Base-by-base conservation (phyloP, 2,329 filamentous ascomycete species). In the Tolypocladium endophyticum region DNA sequence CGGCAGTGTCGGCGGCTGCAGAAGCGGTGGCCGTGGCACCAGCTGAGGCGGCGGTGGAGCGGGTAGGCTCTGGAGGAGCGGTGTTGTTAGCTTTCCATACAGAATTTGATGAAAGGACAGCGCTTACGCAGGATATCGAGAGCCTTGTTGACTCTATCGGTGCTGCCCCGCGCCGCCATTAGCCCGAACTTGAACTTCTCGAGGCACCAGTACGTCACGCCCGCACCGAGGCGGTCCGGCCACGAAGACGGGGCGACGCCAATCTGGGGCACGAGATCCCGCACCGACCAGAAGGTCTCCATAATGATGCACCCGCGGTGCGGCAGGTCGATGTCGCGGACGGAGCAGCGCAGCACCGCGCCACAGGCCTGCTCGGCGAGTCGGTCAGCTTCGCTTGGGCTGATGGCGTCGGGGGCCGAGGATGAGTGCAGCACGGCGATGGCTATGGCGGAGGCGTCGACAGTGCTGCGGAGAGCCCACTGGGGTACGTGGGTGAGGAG, bases 121-220 rank as follows among this genome's bases (percentile, higher is more conserved):
- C 11, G 65, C 70, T 62, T 65, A 74, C 72, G 64, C 45, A 69
- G 69, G 18, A 67, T 61, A 23, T 72, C 68, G 4, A 71, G 63
- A 3, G 68, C 70, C 36, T 67, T 69, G 52, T 68, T 71, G 23
- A 69, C 66, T 16, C 66, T 61, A 56, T 72, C 65, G 20, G 68
- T 68, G 63, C 67, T 68, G 63, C 66, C 67, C 70, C 72, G 65
- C 11, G 73, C 71, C 52, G 71, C 69, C 39, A 76, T 73, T 35
- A 81, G 68, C 45, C 71, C 72, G 56, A 65, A 68, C 65, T 71
- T 81, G 76, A 78, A 83, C 41, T 74, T 69, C 39, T 73, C 69
- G 8, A 84, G 69, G 61, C 79, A 83, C 64, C 79, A 80, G 61
- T 79, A 79, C 5, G 76, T 76, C 38, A 81, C 71, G 56, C 79